These are phyloP conservation scores for Giardia muris DNA, from an alignment of 208 protist species.

Conservation along the genomic window DNA sequence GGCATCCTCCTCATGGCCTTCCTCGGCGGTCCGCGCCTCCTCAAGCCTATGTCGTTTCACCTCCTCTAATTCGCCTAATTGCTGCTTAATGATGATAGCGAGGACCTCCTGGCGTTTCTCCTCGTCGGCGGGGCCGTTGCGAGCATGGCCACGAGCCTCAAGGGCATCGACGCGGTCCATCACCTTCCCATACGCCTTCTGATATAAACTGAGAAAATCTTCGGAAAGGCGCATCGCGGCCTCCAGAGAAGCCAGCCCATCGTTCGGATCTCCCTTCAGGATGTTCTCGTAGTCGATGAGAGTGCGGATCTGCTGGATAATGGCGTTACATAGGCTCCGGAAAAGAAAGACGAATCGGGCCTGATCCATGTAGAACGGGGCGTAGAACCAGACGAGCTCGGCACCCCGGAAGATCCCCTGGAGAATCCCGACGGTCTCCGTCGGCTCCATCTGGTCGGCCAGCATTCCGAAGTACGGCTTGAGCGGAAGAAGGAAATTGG, in stretches of 20 bases:
- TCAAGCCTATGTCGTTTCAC: neutral
- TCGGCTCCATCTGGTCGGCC: neutral
- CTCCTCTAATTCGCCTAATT: neutral
- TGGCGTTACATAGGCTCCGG: conserved; percentile 27
- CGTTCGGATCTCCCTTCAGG: neutral
- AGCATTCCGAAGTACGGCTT: neutral
- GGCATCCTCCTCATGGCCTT: neutral
- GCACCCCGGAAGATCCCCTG: neutral
- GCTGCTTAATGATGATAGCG: neutral
- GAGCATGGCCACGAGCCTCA: no score
- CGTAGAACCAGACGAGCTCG: conserved; percentile 25
- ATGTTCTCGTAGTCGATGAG: neutral
- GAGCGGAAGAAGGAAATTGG: conserved; percentile 28
- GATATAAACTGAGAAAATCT: neutral
- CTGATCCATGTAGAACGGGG: conserved; percentile 24
- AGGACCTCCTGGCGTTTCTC: neutral
- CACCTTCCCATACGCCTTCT: neutral
- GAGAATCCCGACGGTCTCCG: neutral
- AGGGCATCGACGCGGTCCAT: neutral
- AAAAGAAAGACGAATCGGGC: conserved; percentile 22
- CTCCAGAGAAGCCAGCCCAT: neutral
- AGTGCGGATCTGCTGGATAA: conserved; percentile 20
- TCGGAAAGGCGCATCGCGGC: neutral
- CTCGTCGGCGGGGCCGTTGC: neutral
- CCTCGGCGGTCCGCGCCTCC: neutral